Evolutionary conservation across 2,329 filamentous ascomycete genomes (phyloP).

Genomic region (Curvularia verruculosa): DNA sequence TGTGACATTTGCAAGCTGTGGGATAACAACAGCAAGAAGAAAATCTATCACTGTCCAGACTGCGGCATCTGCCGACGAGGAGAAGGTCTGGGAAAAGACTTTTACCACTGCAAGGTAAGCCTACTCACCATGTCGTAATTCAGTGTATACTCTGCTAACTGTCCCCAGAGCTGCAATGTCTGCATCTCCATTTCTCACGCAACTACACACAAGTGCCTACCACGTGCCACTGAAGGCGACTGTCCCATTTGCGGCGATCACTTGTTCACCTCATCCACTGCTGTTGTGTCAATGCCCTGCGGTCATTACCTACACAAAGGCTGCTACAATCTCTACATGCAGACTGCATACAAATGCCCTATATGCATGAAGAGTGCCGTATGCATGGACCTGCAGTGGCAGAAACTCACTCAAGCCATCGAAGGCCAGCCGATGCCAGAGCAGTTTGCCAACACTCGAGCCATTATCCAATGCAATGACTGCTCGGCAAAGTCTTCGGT

Average conservation of each 20-base stretch:
- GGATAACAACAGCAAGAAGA: conserved; percentile 90
- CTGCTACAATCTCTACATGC: conserved; percentile 88
- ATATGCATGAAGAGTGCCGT: conserved; percentile 96
- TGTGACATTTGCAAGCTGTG: conserved; percentile 95
- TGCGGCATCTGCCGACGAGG: conserved; percentile 95
- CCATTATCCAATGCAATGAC: conserved; percentile 91
- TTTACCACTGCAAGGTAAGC: conserved; percentile 92
- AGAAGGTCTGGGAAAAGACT: conserved; percentile 91
- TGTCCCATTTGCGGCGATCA: conserved; percentile 97
- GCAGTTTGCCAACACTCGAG: conserved; percentile 79
- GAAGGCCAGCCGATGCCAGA: conserved; percentile 87
- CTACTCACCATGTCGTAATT: conserved; percentile 16
- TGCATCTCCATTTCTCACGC: conserved; percentile 91
- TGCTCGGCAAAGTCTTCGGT: conserved; percentile 87
- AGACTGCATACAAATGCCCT: conserved; percentile 90
- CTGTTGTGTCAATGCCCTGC: conserved; percentile 92
- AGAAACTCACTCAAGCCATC: conserved; percentile 87
- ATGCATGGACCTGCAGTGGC: conserved; percentile 96
- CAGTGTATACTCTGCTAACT: conserved; percentile 31
- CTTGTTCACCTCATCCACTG: conserved; percentile 87
- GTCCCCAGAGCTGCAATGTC: conserved; percentile 70
- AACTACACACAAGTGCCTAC: conserved; percentile 88
- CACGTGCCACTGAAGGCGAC: conserved; percentile 77
- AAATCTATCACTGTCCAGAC: conserved; percentile 94
- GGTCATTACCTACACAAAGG: conserved; percentile 93